Evolutionary conservation across 495 filamentous ascomycete species (phyloP), one percentile per base, ranked within the genome.

Genomic region (Lepraria neglecta): DNA sequence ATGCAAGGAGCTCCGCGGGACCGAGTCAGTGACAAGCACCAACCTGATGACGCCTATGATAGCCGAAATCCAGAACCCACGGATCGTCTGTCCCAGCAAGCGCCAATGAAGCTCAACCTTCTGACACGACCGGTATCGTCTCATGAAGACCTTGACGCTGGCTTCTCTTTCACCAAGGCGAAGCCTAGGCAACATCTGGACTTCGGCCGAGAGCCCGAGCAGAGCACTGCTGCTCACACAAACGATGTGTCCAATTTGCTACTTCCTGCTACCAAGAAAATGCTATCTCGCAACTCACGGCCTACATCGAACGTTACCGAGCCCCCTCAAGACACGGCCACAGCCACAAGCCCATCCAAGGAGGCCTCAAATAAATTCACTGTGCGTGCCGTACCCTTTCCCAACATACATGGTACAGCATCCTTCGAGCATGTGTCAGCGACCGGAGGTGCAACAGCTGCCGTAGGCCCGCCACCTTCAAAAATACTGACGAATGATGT

Each of bases 51-150:
- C 51, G n/a, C 19, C 11, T 24, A 55, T 4, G 6, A 12, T 38
- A 5, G 19, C 17, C 24, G 10, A 7, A 4, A 15, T n/a, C 38
- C 53, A 56, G 12, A 56, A 3, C 21, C 35, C 12, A 21, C n/a
- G 31, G 35, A 27, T 7, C 53, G 17, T 24, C 33, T 17, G 12
- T 40, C n/a, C 31, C 59, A 55, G 30, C 2, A 15, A 33, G 59
- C 28, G 43, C 50, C 59, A 15, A 38, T 45, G 15, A 58, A 63
- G 52, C 24, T 46, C 27, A 59, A 35, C 15, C 2, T 47, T 3
- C 50, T 64, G 17, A 64, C 57, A 28, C 56, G 62, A 42, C 62
- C 62, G 14, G 42, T 44, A 11, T 60, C 62, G 17, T 57, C 62
- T 1, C 12, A 54, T 35, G 30, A 48, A 53, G 62, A 64, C 42